phyloP scores from a whole-genome alignment of 768 basidiomycete genomes.

The Sporobolomyces pararoseus region DNA sequence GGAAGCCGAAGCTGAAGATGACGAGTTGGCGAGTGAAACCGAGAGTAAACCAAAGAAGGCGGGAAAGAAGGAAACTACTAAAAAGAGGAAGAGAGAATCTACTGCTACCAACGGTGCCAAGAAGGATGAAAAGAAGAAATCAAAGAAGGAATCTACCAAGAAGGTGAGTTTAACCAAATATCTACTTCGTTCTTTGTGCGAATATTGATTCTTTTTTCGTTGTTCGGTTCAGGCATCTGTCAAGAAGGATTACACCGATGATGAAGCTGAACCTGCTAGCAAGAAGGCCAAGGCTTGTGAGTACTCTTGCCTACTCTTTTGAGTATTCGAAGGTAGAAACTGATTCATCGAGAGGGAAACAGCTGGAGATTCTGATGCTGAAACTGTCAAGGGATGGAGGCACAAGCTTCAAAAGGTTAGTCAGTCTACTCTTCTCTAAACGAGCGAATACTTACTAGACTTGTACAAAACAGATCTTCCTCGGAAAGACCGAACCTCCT shows the following conservation, averaged over 20 bases:
- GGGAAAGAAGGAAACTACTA: constrained; percentile 28
- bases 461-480: constrained; percentile 35
- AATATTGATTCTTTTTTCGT: constrained; percentile 48
- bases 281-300: constrained; percentile 51
- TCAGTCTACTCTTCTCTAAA: constrained; percentile 51
- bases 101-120: neutral
- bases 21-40: constrained; percentile 10
- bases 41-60: neutral
- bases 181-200: too few relatives aligned
- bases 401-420: constrained; percentile 77
- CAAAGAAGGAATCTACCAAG: constrained; percentile 47
- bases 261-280: constrained; percentile 55
- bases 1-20: constrained; percentile 32
- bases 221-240: constrained; percentile 48
- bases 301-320: neutral
- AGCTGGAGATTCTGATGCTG: constrained; percentile 33
- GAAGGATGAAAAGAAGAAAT: constrained; percentile 52
- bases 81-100: constrained; percentile 50
- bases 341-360: neutral
- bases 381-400: constrained; percentile 75
- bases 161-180: constrained; percentile 43
- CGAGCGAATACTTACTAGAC: neutral
- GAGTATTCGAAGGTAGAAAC: too few relatives aligned
- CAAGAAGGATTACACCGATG: constrained; percentile 48
- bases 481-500: constrained; percentile 30